phyloP scores from a whole-genome alignment of 2,329 filamentous ascomycete genomes.

The Xylariomycetidae sp. region DNA sequence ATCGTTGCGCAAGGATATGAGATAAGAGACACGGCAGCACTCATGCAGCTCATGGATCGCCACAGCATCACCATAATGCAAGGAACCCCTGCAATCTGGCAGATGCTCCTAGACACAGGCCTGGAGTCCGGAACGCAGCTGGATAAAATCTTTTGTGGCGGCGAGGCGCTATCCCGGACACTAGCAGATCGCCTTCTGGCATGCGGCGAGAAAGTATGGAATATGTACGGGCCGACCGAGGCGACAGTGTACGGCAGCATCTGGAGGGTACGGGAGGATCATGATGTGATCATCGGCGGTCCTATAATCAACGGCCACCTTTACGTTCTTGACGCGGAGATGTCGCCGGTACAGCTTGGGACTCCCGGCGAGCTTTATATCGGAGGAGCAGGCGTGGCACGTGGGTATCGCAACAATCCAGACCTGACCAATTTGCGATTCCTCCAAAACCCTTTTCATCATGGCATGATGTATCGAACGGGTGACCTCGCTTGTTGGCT shows the following conservation, averaged over 20 bases:
- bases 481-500: constrained; percentile 19
- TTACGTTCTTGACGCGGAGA: constrained; percentile 36
- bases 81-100: constrained; percentile 33
- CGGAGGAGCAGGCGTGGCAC: constrained; percentile 24
- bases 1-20: constrained; percentile 24
- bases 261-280: constrained; percentile 17
- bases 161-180: constrained; percentile 20
- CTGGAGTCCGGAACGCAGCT: constrained; percentile 16
- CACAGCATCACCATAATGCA: constrained; percentile 30
- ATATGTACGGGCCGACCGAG: constrained; percentile 26
- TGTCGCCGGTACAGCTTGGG: constrained; percentile 33
- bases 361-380: constrained; percentile 28
- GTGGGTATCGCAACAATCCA: constrained; percentile 27
- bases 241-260: constrained; percentile 21
- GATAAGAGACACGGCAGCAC: constrained; percentile 26
- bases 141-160: constrained; percentile 21
- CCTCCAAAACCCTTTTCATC: constrained; percentile 18
- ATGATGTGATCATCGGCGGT: constrained; percentile 19
- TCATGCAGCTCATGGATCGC: constrained; percentile 27
- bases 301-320: constrained; percentile 29
- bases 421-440: constrained; percentile 16
- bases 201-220: constrained; percentile 23
- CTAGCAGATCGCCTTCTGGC: constrained; percentile 26
- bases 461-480: constrained; percentile 20
- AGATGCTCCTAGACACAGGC: constrained; percentile 20